Conservation (phyloP, 495 filamentous ascomycete species). For the Aspergillus steynii region DNA sequence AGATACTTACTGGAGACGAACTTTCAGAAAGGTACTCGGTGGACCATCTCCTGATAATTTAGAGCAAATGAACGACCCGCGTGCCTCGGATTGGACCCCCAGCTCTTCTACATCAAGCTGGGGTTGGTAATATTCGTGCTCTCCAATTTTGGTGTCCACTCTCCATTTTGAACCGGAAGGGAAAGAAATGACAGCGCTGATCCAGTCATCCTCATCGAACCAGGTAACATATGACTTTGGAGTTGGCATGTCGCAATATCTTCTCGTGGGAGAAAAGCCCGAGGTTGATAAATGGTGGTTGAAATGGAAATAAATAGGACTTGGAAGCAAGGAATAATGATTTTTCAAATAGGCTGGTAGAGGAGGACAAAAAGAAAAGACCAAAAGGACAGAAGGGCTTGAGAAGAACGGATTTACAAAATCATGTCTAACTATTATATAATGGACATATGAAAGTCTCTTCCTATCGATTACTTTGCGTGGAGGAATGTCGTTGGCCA, state of each 20-base stretch:
- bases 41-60: slow-evolving; percentile 9
- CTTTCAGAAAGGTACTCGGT: slow-evolving; percentile 1
- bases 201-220: slow-evolving; percentile 11
- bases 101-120: slow-evolving; percentile 6
- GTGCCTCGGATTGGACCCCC: slow-evolving; percentile 6
- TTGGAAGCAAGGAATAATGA: background rate
- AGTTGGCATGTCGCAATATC: background rate
- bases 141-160: slow-evolving; percentile 2
- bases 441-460: background rate
- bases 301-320: background rate
- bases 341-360: background rate
- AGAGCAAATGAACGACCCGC: slow-evolving; percentile 6
- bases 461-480: background rate
- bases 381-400: background rate
- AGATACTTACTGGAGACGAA: slow-evolving; percentile 9
- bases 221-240: slow-evolving; percentile 5
- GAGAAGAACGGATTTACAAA: too few species aligned
- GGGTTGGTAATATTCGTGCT: slow-evolving; percentile 3
- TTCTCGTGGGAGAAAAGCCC: background rate
- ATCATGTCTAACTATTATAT: background rate
- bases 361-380: background rate
- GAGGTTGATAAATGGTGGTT: background rate
- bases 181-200: slow-evolving; percentile 1
- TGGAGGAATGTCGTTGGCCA: background rate
- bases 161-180: slow-evolving; percentile 4